A percentile compares a stretch with the other conserved stretches of the same genome.
These are phyloP conservation scores for Pichia sp. DNA, from an alignment of 1,139 yeast genomes.

Conservation along the genomic window DNA sequence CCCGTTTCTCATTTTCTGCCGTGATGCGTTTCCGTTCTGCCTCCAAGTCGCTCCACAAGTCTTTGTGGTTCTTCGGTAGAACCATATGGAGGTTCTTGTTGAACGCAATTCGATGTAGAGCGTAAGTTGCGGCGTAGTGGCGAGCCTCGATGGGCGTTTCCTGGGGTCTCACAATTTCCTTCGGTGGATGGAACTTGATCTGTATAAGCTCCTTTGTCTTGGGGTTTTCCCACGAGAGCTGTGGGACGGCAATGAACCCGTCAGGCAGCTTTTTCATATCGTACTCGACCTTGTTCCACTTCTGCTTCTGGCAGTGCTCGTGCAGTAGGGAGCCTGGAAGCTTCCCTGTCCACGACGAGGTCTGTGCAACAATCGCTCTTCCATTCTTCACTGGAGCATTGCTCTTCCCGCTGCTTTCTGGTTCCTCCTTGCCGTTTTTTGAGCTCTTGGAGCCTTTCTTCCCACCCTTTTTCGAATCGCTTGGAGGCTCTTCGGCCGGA, in stretches of 20 bases:
- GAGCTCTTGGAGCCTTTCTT: conserved; percentile 7
- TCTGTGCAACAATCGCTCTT: conserved; percentile 49
- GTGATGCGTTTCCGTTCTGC: conserved; percentile 44
- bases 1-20: conserved; percentile 44
- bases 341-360: conserved; percentile 88
- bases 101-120: conserved; percentile 72
- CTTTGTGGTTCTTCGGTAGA: conserved; percentile 75
- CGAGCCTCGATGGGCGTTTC: conserved; percentile 86
- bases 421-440: background rate
- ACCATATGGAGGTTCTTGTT: conserved; percentile 83
- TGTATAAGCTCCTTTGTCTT: conserved; percentile 65
- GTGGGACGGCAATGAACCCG: conserved; percentile 39
- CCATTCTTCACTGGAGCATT: conserved; percentile 17
- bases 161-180: conserved; percentile 50
- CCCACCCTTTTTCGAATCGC: conserved; percentile 15
- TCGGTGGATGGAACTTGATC: conserved; percentile 61
- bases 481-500: conserved; percentile 6
- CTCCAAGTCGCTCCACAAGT: conserved; percentile 73
- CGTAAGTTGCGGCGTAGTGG: conserved; percentile 85
- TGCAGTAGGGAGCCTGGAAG: conserved; percentile 81
- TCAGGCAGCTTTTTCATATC: conserved; percentile 55
- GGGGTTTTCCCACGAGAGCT: conserved; percentile 68
- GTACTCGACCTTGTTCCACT: conserved; percentile 83
- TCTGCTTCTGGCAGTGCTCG: conserved; percentile 82
- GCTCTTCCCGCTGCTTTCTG: conserved; percentile 5